A percentile compares a stretch with the other conserved stretches of the same genome.
Conservation (phyloP, 139 green algal species). For the Tetraselmis chui region DNA sequence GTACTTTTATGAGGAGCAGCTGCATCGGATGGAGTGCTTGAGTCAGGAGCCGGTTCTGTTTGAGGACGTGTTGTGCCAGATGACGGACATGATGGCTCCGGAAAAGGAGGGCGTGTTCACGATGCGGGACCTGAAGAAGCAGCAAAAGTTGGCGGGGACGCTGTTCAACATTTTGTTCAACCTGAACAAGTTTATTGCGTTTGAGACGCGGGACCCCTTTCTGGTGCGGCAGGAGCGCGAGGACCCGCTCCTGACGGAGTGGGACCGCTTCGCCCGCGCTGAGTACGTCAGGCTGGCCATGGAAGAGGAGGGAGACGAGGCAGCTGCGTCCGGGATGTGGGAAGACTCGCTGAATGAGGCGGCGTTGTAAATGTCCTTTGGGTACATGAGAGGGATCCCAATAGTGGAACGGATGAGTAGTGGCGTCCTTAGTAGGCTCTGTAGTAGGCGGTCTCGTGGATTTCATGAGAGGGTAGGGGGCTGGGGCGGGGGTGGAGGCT, state of each 20-base stretch:
- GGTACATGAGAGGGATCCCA: too few species aligned
- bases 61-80: constrained; percentile 87
- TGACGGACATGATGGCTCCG: constrained; percentile 94
- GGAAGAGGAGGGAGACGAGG: constrained; percentile 79
- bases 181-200: constrained; percentile 98
- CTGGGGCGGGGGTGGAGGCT: too few species aligned
- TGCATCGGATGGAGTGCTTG: constrained; percentile 93
- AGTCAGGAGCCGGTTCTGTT: constrained; percentile 73
- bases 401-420: background rate
- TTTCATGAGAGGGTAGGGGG: too few species aligned
- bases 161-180: constrained; percentile 99
- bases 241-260: constrained; percentile 44
- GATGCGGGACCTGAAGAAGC: constrained; percentile 75
- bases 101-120: constrained; percentile 56
- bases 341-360: background rate
- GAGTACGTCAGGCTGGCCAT: constrained; percentile 83
- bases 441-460: too few species aligned
- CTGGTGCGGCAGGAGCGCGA: constrained; percentile 53
- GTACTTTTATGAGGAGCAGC: constrained; percentile 98
- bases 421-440: too few species aligned
- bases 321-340: constrained; percentile 8
- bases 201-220: constrained; percentile 90
- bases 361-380: background rate
- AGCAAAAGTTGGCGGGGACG: constrained; percentile 60
- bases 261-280: constrained; percentile 73